Percentiles rank a stretch among this genome's conserved stretches.
Conservation (phyloP, 2,329 filamentous ascomycete species). For the Colletotrichum sp. region DNA sequence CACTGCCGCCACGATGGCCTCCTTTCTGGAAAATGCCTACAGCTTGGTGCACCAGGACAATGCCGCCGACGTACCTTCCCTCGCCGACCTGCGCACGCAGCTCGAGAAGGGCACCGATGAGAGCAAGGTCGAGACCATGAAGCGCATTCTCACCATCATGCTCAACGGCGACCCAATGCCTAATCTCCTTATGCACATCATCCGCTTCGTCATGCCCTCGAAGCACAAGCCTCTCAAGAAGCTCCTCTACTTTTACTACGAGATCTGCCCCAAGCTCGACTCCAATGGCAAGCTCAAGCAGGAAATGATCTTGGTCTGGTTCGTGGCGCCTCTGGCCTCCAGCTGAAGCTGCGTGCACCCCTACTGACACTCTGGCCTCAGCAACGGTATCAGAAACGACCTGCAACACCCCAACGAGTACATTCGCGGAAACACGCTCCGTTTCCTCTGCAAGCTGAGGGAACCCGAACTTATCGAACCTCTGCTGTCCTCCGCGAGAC, state of each 20-base stretch:
- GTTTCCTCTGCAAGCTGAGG: conserved; percentile 94
- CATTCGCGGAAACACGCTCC: conserved; percentile 95
- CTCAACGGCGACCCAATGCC: conserved; percentile 97
- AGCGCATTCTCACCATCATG: conserved; percentile 95
- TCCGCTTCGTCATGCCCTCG: conserved; percentile 99
- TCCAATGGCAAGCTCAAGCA: conserved; percentile 94
- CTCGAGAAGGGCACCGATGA: conserved; percentile 94
- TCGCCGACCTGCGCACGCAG: conserved; percentile 91
- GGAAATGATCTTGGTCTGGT: conserved; percentile 99
- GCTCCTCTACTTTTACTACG: conserved; percentile 98
- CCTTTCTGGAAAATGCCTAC: conserved; percentile 93
- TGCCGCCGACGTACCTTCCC: conserved; percentile 85
- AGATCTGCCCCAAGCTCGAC: conserved; percentile 97
- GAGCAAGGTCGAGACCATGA: conserved; percentile 93
- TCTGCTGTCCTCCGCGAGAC: conserved; percentile 87
- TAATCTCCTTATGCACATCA: conserved; percentile 97
- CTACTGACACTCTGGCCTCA: conserved; percentile 40
- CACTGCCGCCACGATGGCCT: conserved; percentile 74
- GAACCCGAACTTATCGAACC: conserved; percentile 97
- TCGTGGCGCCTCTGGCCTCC: conserved; percentile 31
- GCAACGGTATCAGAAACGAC: conserved; percentile 97
- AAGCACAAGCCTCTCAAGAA: conserved; percentile 98
- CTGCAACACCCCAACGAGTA: conserved; percentile 98
- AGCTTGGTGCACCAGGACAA: conserved; percentile 98
- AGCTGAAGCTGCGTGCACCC: background rate